These are phyloP conservation scores for Thamnidium elegans DNA, from an alignment of 192 early-diverging fungal genomes.

Conservation along the genomic window DNA sequence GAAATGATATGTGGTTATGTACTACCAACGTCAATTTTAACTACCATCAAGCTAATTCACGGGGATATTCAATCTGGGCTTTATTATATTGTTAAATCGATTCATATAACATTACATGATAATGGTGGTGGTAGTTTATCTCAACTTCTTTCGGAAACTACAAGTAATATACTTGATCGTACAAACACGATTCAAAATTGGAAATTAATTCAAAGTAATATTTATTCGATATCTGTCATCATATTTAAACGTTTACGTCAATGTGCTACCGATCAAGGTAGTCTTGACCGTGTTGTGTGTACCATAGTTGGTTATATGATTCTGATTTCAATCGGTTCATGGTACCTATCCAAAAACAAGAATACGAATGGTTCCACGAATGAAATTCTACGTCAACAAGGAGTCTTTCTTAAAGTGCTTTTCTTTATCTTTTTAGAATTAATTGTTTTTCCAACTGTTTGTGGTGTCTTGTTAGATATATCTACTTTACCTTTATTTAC, in stretches of 20 bases:
- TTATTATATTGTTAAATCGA: no score
- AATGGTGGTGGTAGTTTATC: no score
- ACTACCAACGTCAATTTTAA: no score
- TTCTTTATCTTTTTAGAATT: slow-evolving; percentile 89
- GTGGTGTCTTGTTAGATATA: slow-evolving; percentile 80
- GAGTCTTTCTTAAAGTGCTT: slow-evolving; percentile 65
- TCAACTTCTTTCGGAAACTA: no score
- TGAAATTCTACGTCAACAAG: slow-evolving; percentile 47
- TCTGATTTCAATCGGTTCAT: slow-evolving; percentile 45
- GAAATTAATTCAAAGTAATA: no score
- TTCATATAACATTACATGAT: no score
- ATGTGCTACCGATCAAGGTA: slow-evolving; percentile 43
- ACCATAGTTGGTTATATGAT: slow-evolving; percentile 62
- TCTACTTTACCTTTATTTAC: slow-evolving; percentile 78
- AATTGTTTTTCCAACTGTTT: slow-evolving; percentile 80
- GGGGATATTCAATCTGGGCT: no score
- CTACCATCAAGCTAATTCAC: no score
- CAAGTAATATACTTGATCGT: no score
- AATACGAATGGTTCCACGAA: slow-evolving; percentile 33
- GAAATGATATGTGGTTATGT: no score
- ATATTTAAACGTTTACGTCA: slow-evolving; percentile 35
- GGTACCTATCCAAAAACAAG: slow-evolving; percentile 49
- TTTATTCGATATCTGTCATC: no score
- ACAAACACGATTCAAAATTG: no score
- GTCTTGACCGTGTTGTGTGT: slow-evolving; percentile 54